Percentiles rank a stretch among this genome's conserved stretches.
These are phyloP conservation scores for Apiotrichum laibachii DNA, from an alignment of 1,284 basidiomycete genomes.

Conservation along the genomic window DNA sequence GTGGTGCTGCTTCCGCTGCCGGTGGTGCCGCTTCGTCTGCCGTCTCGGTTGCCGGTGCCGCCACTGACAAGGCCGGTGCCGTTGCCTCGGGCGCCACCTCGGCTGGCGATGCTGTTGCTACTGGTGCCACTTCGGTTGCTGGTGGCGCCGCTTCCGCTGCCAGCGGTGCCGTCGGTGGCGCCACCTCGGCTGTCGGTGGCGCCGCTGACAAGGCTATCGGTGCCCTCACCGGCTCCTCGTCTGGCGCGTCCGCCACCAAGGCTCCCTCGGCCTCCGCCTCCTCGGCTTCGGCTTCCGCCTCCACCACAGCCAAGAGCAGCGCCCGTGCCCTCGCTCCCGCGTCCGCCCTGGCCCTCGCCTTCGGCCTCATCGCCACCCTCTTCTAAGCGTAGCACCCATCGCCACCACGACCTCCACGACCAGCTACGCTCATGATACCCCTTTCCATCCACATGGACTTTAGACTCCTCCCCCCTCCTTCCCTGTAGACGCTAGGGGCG, in stretches of 20 bases:
- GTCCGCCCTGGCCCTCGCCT: background rate
- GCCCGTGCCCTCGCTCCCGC: constrained; percentile 3
- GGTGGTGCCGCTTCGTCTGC: background rate
- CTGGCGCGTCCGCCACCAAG: background rate
- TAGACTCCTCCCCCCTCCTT: no score
- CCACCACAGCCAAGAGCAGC: background rate
- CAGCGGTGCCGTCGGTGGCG: constrained; percentile 12
- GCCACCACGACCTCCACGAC: no score
- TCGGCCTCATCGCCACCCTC: no score
- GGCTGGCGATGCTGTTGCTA: background rate
- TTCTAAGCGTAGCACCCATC: no score
- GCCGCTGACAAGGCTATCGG: background rate
- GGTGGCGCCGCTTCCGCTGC: constrained; percentile 14
- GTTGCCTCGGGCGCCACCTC: no score
- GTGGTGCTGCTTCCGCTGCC: background rate
- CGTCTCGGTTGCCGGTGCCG: no score
- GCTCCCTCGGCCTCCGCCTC: no score
- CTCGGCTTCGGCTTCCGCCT: no score
- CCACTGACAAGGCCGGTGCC: no score
- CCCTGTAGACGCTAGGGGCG: background rate
- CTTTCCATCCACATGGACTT: no score
- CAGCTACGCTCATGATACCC: no score
- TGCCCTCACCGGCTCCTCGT: background rate
- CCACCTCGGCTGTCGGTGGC: constrained; percentile 1
- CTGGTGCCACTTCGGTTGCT: background rate